A percentile compares a stretch with the other conserved stretches of the same genome.
Evolutionary conservation across 257 asterid genomes (phyloP).

Genomic region (Petunia axillaris): DNA sequence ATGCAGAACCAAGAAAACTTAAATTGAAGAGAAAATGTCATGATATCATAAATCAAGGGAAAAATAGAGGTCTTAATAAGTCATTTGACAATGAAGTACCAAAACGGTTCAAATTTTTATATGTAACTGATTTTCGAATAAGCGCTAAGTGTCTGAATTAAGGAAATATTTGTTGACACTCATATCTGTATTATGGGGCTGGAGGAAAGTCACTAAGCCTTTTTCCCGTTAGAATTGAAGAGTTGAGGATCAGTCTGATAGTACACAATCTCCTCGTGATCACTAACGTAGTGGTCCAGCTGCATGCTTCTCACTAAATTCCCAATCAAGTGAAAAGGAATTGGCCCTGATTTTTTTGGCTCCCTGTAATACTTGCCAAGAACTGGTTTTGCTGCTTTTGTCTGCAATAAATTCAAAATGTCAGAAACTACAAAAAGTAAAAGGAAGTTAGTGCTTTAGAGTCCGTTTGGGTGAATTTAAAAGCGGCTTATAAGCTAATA

Average conservation of each 20-base stretch:
- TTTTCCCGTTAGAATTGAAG: background rate
- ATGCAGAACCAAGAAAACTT: background rate
- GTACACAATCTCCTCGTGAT: slow-evolving; percentile 71
- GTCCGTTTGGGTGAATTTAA: too few species aligned
- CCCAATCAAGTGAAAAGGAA: slow-evolving; percentile 64
- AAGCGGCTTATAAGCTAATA: too few species aligned
- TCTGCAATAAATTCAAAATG: slow-evolving; percentile 41
- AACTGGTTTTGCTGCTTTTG: slow-evolving; percentile 64
- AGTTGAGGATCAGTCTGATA: slow-evolving; percentile 63
- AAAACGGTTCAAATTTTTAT: background rate
- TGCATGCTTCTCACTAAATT: slow-evolving; percentile 57
- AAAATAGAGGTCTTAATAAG: background rate
- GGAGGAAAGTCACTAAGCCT: background rate
- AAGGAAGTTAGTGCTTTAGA: slow-evolving; percentile 30
- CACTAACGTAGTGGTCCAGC: slow-evolving; percentile 73
- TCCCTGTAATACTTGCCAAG: slow-evolving; percentile 79
- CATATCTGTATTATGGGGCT: background rate
- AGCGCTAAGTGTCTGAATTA: background rate
- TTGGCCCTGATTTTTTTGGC: slow-evolving; percentile 67
- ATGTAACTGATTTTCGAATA: background rate
- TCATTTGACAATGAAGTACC: background rate
- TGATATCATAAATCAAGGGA: background rate
- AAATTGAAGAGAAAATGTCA: too few species aligned
- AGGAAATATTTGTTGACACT: background rate
- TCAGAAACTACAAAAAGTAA: background rate